phyloP scores from a whole-genome alignment of 1,139 yeast species.

The Diutina sp. region DNA sequence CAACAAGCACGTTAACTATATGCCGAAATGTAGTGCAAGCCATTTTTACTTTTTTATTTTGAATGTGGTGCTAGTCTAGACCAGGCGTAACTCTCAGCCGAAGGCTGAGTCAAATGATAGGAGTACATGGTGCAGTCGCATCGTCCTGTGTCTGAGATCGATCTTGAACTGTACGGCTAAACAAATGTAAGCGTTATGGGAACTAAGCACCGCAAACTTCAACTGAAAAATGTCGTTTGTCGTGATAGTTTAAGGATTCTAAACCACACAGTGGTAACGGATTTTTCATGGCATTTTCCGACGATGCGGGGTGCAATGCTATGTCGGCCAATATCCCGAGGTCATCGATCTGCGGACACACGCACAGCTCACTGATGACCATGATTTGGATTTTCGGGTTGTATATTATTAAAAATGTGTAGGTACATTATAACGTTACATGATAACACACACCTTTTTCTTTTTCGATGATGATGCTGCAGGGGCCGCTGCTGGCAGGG shows the following conservation, averaged over 20 bases:
- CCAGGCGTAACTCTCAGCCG: too few relatives aligned
- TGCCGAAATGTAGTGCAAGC: not conserved
- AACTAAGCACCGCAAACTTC: too few relatives aligned
- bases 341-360: not conserved
- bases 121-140: not conserved
- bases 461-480: not conserved
- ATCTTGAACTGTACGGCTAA: not conserved
- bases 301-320: not conserved
- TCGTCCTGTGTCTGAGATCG: not conserved
- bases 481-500: not conserved
- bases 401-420: not conserved
- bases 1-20: not conserved
- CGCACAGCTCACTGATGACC: not conserved
- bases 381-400: not conserved
- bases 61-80: not conserved
- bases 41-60: not conserved
- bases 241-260: too few relatives aligned
- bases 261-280: too few relatives aligned
- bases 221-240: too few relatives aligned
- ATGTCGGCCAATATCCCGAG: not conserved
- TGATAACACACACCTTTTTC: not conserved
- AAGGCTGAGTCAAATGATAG: not conserved
- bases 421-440: not conserved
- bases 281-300: not conserved
- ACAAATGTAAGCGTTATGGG: too few relatives aligned